These are phyloP conservation scores for Mycena epipterygia DNA, from an alignment of 768 basidiomycete species.

Conservation along the genomic window DNA sequence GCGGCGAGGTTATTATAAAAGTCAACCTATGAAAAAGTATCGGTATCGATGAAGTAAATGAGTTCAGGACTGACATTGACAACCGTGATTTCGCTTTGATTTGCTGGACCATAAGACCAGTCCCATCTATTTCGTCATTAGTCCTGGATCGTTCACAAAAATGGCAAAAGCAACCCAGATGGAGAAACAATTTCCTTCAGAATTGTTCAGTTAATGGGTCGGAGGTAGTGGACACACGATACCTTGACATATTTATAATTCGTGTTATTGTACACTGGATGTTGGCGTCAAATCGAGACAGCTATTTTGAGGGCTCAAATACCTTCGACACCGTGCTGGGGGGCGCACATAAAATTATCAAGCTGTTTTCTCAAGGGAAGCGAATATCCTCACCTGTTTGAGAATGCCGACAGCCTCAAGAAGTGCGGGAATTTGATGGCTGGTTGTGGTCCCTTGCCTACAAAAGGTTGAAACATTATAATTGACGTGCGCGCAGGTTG, in stretches of 20 bases:
- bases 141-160: neutral
- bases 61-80: slow-evolving; percentile 26
- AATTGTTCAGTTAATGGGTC: neutral
- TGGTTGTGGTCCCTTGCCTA: slow-evolving; percentile 32
- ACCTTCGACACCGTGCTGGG: slow-evolving; percentile 35
- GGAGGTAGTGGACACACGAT: neutral
- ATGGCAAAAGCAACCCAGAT: slow-evolving; percentile 11
- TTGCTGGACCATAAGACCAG: slow-evolving; percentile 32
- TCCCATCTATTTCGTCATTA: slow-evolving; percentile 25
- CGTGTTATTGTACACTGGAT: slow-evolving; percentile 34
- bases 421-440: slow-evolving; percentile 32
- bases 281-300: neutral
- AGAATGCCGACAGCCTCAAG: slow-evolving; percentile 33
- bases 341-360: neutral
- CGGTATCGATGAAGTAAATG: neutral
- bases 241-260: slow-evolving; percentile 35
- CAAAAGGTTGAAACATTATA: neutral
- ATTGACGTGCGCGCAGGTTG: neutral
- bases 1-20: slow-evolving; percentile 36
- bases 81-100: slow-evolving; percentile 35
- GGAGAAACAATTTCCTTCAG: slow-evolving; percentile 36
- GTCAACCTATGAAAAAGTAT: slow-evolving; percentile 14
- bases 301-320: neutral
- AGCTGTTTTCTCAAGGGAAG: too few species aligned
- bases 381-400: slow-evolving; percentile 14